Conservation (phyloP, 129 eudicot species). For the Flaveria bidentis region DNA sequence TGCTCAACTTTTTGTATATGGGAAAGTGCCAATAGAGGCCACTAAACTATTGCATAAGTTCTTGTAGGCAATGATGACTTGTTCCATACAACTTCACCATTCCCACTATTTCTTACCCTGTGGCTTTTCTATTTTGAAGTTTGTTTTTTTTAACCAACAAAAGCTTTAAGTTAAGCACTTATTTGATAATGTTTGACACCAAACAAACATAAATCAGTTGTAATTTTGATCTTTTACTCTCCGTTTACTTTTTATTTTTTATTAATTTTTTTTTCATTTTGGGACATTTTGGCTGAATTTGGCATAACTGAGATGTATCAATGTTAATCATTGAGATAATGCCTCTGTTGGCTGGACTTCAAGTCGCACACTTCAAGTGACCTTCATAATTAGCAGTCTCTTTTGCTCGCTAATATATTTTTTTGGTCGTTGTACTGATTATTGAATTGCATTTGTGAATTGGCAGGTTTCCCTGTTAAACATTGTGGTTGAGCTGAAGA, state of each 20-base stretch:
- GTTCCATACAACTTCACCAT: not conserved
- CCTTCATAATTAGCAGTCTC: not conserved
- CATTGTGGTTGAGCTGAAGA: slow-evolving; percentile 99
- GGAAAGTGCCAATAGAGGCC: not conserved
- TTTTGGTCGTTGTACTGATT: not conserved
- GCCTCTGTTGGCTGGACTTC: not conserved
- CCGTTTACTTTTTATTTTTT: not conserved
- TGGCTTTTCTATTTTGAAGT: not conserved
- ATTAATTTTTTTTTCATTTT: not conserved
- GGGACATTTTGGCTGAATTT: not conserved
- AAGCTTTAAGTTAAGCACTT: not conserved
- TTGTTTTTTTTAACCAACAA: not conserved
- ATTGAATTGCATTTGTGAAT: slow-evolving; percentile 16
- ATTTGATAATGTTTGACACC: not conserved
- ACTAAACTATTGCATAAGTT: not conserved
- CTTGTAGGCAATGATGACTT: not conserved
- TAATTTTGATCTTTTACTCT: too few relatives aligned
- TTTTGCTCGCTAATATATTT: not conserved
- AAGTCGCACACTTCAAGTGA: not conserved
- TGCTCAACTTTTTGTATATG: not conserved
- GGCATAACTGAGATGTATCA: not conserved
- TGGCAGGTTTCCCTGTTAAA: slow-evolving; percentile 85
- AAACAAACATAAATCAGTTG: not conserved
- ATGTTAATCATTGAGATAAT: not conserved
- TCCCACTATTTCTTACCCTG: not conserved